Evolutionary conservation across 2,329 filamentous ascomycete species (phyloP).

Genomic region (Alternaria dauci): DNA sequence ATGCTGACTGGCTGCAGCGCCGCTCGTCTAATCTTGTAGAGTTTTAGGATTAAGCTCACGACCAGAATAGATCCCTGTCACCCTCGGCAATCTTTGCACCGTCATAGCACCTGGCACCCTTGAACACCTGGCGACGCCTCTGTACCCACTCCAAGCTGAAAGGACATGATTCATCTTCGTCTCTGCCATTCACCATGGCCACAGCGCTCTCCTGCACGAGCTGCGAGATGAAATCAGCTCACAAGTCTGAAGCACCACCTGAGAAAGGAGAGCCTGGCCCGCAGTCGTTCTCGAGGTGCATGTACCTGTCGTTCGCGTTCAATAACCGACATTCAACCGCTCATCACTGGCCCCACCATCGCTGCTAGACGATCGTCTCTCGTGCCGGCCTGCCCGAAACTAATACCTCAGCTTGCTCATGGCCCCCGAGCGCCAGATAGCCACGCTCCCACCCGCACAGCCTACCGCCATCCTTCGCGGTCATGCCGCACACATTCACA

Average conservation of each 20-base stretch:
- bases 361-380: constrained; percentile 35
- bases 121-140: constrained; percentile 3
- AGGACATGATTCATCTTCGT: background rate
- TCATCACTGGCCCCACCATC: constrained; percentile 20
- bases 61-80: constrained; percentile 16
- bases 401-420: constrained; percentile 39
- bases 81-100: constrained; percentile 13
- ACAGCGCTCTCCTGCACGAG: background rate
- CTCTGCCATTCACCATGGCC: background rate
- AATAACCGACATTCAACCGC: constrained; percentile 14
- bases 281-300: background rate
- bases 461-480: constrained; percentile 81
- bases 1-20: constrained; percentile 22
- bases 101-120: constrained; percentile 2
- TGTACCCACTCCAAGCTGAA: background rate
- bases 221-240: background rate
- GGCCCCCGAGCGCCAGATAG: constrained; percentile 38
- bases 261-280: background rate
- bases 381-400: constrained; percentile 41
- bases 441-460: constrained; percentile 59
- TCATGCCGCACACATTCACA: constrained; percentile 81
- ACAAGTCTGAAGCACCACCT: background rate
- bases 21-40: constrained; percentile 34
- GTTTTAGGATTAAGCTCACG: constrained; percentile 13
- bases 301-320: constrained; percentile 4